Conservation (phyloP, 257 asterid genomes). For the Penstemon newberryi region DNA sequence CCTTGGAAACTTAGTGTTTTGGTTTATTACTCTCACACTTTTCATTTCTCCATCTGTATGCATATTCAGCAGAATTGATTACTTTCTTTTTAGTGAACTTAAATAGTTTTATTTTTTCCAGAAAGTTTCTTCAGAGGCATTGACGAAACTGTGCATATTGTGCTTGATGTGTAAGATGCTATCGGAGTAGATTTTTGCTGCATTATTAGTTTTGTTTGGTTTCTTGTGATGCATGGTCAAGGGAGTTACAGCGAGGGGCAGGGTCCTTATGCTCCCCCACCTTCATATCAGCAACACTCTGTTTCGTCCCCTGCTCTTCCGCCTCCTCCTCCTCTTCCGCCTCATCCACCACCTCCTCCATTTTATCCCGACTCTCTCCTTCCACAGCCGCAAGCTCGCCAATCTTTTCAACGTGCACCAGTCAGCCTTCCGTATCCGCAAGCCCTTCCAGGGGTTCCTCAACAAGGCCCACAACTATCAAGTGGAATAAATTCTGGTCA, state of each 20-base stretch:
- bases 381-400: constrained; percentile 36
- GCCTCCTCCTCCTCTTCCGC: constrained; percentile 22
- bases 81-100: background rate
- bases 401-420: constrained; percentile 36
- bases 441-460: constrained; percentile 36
- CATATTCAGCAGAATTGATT: background rate
- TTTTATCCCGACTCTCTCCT: constrained; percentile 39
- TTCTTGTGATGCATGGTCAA: constrained; percentile 58
- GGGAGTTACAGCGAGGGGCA: constrained; percentile 54
- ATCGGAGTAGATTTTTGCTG: constrained; percentile 13
- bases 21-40: background rate
- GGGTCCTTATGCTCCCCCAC: constrained; percentile 40
- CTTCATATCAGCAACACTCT: constrained; percentile 50
- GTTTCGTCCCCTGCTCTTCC: constrained; percentile 30
- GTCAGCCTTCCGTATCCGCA: constrained; percentile 39
- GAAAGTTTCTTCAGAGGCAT: constrained; percentile 21
- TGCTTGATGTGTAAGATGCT: constrained; percentile 23
- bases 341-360: constrained; percentile 32
- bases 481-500: constrained; percentile 42
- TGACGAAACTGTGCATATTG: background rate
- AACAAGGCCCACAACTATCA: constrained; percentile 39
- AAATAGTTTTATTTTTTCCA: constrained; percentile 26
- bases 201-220: constrained; percentile 30
- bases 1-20: constrained; percentile 8
- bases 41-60: background rate